Conservation (phyloP, 805 yeast species). For the Kodamaea kaohsiungensis region DNA sequence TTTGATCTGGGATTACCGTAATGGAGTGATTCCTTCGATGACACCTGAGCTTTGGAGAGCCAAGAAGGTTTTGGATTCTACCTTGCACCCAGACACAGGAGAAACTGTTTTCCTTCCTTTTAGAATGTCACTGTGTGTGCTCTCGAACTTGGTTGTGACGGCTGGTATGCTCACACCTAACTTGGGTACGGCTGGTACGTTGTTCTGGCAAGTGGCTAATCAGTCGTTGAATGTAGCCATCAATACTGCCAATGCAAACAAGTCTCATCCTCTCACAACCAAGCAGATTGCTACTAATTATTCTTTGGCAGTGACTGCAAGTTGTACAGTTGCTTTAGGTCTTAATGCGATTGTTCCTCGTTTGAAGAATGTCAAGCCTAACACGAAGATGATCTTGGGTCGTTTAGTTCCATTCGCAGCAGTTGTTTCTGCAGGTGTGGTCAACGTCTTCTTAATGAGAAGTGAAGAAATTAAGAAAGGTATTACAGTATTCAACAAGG, state of each 20-base stretch:
- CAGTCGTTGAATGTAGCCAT: constrained; percentile 97
- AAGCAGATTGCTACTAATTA: constrained; percentile 77
- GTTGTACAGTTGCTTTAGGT: constrained; percentile 95
- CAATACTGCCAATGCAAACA: constrained; percentile 94
- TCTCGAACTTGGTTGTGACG: constrained; percentile 91
- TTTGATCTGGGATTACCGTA: constrained; percentile 68
- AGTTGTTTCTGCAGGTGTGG: constrained; percentile 95
- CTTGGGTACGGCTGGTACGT: constrained; percentile 83
- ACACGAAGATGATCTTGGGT: constrained; percentile 68
- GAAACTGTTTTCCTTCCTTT: constrained; percentile 91
- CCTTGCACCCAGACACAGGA: constrained; percentile 96
- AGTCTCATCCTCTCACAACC: constrained; percentile 86
- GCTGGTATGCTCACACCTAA: constrained; percentile 98
- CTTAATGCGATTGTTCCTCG: constrained; percentile 89
- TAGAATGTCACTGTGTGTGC: constrained; percentile 94
- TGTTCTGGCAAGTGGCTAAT: constrained; percentile 98
- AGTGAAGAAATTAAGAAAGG: constrained; percentile 90
- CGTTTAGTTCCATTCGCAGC: constrained; percentile 98
- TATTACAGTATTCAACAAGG: constrained; percentile 65
- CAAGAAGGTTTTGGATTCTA: constrained; percentile 82
- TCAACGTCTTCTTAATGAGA: constrained; percentile 96
- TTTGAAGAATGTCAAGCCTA: constrained; percentile 66
- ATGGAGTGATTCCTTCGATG: constrained; percentile 64
- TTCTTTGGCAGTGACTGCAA: constrained; percentile 86
- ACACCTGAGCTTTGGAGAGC: constrained; percentile 88